A percentile compares a stretch with the other conserved stretches of the same genome.
Conservation (phyloP, 352 stramenopile genomes). For the Globisporangium spiculum region DNA sequence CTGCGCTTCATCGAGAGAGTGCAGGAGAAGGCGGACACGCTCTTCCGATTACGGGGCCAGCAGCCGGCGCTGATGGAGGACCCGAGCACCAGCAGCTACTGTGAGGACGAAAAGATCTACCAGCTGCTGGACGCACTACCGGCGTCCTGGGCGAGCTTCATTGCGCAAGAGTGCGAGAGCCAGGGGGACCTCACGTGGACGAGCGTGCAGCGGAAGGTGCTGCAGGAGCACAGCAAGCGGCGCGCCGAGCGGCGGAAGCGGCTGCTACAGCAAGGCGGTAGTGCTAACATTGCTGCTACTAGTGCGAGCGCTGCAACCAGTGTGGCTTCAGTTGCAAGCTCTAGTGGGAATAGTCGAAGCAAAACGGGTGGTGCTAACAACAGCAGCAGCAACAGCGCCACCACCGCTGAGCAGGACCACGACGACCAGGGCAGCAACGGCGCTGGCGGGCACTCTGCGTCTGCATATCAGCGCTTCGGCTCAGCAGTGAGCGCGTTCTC, state of each 20-base stretch:
- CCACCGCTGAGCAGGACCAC: background rate
- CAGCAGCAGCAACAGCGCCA: background rate
- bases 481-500: background rate
- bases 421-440: background rate
- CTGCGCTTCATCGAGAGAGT: conserved; percentile 7
- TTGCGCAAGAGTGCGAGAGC: conserved; percentile 3
- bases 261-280: background rate
- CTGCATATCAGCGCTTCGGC: background rate
- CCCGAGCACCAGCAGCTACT: background rate
- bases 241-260: background rate
- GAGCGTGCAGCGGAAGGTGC: conserved; percentile 9
- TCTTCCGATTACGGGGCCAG: background rate
- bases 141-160: conserved; percentile 5
- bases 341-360: background rate
- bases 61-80: background rate
- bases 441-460: background rate
- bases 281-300: background rate
- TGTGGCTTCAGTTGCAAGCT: background rate
- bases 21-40: conserved; percentile 5
- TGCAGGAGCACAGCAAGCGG: conserved; percentile 9
- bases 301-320: background rate
- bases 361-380: background rate
- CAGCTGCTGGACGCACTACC: conserved; percentile 12
- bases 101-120: conserved; percentile 12
- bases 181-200: conserved; percentile 8